Percentiles rank a stretch among this genome's conserved stretches.
These are phyloP conservation scores for Cyberlindnera euphorbiae DNA, from an alignment of 805 yeast species.

Conservation along the genomic window DNA sequence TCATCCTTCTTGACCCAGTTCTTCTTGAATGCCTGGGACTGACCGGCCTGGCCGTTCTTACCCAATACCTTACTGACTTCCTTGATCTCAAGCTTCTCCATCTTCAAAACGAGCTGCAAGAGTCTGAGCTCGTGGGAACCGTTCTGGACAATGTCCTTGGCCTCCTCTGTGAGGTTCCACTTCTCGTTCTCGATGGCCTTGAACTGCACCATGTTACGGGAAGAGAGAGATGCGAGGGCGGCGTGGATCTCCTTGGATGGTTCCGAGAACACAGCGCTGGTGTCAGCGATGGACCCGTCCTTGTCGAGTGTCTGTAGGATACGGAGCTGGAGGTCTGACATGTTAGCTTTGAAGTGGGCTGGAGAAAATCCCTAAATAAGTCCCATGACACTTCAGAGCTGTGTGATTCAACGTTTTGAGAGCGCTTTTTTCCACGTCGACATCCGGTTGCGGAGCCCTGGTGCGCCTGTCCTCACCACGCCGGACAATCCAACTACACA, in stretches of 20 bases:
- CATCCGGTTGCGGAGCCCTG: too few species aligned
- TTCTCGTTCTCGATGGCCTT: conserved; percentile 67
- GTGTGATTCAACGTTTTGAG: too few species aligned
- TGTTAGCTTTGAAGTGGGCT: too few species aligned
- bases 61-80: conserved; percentile 63
- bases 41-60: conserved; percentile 48
- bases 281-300: conserved; percentile 60
- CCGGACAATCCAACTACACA: too few species aligned
- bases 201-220: conserved; percentile 76
- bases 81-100: conserved; percentile 77
- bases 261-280: conserved; percentile 62
- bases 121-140: conserved; percentile 92
- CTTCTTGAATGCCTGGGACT: conserved; percentile 95
- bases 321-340: conserved; percentile 65
- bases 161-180: conserved; percentile 79
- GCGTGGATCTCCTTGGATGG: conserved; percentile 65
- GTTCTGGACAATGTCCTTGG: conserved; percentile 63
- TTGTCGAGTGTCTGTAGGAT: conserved; percentile 63
- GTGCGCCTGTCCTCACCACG: too few species aligned
- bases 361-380: too few species aligned
- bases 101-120: conserved; percentile 64
- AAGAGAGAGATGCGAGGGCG: conserved; percentile 81
- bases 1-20: conserved; percentile 89
- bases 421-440: too few species aligned
- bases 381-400: too few species aligned